A percentile compares a stretch with the other conserved stretches of the same genome.
Conservation (phyloP, 78 protist species). For the Chrysochromulina parva region DNA sequence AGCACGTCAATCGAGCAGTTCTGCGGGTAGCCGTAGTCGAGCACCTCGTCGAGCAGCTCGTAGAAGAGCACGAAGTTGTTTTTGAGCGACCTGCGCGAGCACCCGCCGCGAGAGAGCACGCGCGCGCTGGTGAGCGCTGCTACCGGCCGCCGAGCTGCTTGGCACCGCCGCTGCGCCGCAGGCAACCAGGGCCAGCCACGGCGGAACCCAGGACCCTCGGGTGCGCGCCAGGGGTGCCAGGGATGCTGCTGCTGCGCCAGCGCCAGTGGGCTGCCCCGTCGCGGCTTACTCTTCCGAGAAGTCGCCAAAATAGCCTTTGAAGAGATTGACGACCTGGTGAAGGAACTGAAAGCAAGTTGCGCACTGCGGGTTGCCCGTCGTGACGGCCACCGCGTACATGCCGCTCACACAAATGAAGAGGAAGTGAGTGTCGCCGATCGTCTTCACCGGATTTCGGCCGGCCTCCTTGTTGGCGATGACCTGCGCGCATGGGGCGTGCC, state of each 20-base stretch:
- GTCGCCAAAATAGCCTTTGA: constrained; percentile 75
- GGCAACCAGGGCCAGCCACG: no score
- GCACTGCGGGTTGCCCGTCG: constrained; percentile 85
- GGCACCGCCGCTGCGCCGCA: no score
- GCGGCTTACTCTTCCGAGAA: constrained; percentile 67
- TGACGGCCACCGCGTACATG: constrained; percentile 83
- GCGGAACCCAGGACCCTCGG: no score
- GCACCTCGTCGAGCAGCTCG: constrained; percentile 90
- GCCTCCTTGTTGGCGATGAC: constrained; percentile 44
- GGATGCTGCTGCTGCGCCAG: no score
- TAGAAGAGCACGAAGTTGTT: constrained; percentile 85
- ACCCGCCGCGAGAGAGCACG: no score
- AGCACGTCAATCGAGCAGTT: constrained; percentile 67
- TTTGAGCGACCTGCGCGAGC: constrained; percentile 38
- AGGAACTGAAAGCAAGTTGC: constrained; percentile 83
- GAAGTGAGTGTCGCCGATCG: constrained; percentile 79
- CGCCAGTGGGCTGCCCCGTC: no score
- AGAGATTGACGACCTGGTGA: not conserved
- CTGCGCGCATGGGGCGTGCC: not conserved
- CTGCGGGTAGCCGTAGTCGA: constrained; percentile 93
- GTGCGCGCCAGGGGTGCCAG: no score
- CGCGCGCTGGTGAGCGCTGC: no score
- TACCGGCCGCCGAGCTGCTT: no score
- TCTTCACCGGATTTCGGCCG: constrained; percentile 23
- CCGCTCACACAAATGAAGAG: constrained; percentile 69